Percentiles rank a stretch among this genome's conserved stretches.
phyloP scores from a whole-genome alignment of 2,329 filamentous ascomycete genomes.

The Talaromyces sp. region DNA sequence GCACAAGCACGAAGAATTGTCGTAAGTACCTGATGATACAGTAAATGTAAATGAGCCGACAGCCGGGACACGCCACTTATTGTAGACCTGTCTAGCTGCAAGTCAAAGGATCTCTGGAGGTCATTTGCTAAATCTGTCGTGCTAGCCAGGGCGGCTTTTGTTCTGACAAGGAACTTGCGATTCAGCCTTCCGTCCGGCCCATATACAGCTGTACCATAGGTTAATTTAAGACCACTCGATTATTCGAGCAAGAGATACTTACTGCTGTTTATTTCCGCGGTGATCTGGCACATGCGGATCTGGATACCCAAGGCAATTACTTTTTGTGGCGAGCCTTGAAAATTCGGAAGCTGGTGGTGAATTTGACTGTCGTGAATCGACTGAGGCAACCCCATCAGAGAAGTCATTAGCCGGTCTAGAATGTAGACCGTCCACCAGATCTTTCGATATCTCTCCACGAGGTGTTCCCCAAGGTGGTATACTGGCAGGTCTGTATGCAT shows the following conservation, averaged over 20 bases:
- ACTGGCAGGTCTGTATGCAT: constrained; percentile 51
- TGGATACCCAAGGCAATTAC: constrained; percentile 41
- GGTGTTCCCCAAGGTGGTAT: constrained; percentile 34
- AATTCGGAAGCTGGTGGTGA: constrained; percentile 42
- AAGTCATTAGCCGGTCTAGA: constrained; percentile 51
- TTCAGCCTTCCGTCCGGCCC: not conserved
- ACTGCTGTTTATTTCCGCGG: constrained; percentile 43
- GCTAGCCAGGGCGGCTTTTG: not conserved
- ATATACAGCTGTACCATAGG: not conserved
- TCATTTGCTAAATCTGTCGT: not conserved
- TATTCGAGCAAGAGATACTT: constrained; percentile 24
- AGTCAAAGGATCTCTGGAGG: not conserved
- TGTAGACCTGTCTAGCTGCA: not conserved
- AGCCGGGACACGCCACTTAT: not conserved
- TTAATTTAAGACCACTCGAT: not conserved
- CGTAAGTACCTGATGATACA: not conserved
- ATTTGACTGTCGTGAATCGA: constrained; percentile 50
- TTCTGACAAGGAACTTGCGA: not conserved
- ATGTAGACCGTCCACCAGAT: constrained; percentile 54
- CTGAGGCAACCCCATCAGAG: constrained; percentile 49
- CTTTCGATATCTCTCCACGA: constrained; percentile 44
- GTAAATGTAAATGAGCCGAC: not conserved
- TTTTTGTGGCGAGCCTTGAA: constrained; percentile 34
- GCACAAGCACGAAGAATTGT: not conserved
- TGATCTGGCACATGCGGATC: constrained; percentile 42